Percentiles rank a stretch among this genome's conserved stretches.
These are phyloP conservation scores for Fagopyrum esculentum DNA, from an alignment of 148 eudicot genomes.

Conservation along the genomic window DNA sequence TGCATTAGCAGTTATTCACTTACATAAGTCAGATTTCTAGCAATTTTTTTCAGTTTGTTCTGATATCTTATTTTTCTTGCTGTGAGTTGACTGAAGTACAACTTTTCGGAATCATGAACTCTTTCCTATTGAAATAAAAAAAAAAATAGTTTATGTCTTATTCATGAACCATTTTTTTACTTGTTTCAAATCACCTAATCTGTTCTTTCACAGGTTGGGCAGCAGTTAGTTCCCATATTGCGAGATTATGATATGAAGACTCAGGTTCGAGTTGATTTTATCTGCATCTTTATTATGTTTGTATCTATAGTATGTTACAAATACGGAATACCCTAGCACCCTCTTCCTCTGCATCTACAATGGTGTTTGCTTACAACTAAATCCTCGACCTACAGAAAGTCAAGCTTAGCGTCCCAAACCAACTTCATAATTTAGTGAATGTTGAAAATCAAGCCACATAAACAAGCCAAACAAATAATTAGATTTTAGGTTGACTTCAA, in stretches of 20 bases:
- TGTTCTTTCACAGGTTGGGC: constrained; percentile 44
- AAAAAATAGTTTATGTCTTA: neutral
- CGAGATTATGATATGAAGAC: constrained; percentile 71
- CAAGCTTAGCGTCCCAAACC: neutral
- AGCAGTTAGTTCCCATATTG: constrained; percentile 69
- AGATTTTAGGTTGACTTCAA: neutral
- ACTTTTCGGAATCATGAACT: neutral
- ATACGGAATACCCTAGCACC: neutral
- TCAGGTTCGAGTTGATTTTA: constrained; percentile 43
- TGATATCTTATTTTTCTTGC: neutral
- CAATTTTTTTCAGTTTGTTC: neutral
- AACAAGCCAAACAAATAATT: neutral
- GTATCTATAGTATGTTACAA: neutral
- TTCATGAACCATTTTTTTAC: neutral
- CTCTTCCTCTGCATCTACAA: neutral
- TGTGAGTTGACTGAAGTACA: neutral
- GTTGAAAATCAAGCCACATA: neutral
- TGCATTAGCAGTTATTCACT: neutral
- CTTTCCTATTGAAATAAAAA: neutral
- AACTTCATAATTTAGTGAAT: neutral
- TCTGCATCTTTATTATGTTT: neutral
- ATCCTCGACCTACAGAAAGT: neutral
- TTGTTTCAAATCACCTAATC: neutral
- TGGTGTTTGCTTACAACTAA: neutral
- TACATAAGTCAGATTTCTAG: neutral